Percentiles rank a stretch among this genome's conserved stretches.
Evolutionary conservation across 2,329 filamentous ascomycete species (phyloP).

Genomic region (Parastagonospora nodorum): DNA sequence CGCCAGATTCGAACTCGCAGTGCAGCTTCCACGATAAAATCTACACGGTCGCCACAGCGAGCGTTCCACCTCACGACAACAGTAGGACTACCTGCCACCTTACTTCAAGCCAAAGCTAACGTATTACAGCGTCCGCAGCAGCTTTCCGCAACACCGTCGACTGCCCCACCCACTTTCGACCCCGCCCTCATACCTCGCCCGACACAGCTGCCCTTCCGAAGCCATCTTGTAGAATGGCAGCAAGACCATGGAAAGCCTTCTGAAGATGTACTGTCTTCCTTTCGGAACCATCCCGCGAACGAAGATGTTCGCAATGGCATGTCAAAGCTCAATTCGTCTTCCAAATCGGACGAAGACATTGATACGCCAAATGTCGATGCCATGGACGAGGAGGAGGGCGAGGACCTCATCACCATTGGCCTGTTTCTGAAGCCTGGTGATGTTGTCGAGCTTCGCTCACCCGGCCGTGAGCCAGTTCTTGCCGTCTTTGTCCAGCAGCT

Average conservation of each 20-base stretch:
- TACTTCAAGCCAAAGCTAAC: constrained; percentile 13
- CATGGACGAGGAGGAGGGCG: constrained; percentile 28
- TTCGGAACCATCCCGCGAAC: constrained; percentile 35
- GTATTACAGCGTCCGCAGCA: constrained; percentile 17
- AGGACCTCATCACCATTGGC: constrained; percentile 41
- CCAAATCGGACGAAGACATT: constrained; percentile 30
- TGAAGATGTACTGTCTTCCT: constrained; percentile 34
- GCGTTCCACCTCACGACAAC: constrained; percentile 24
- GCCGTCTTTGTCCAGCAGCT: constrained; percentile 56
- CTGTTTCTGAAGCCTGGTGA: constrained; percentile 52
- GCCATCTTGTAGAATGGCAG: constrained; percentile 51
- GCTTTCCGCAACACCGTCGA: constrained; percentile 1
- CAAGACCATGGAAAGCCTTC: constrained; percentile 43
- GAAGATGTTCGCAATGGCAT: constrained; percentile 30
- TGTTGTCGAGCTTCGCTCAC: constrained; percentile 52
- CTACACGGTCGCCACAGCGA: constrained; percentile 17
- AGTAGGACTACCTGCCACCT: constrained; percentile 17
- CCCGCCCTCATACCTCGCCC: constrained; percentile 19
- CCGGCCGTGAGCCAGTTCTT: constrained; percentile 49
- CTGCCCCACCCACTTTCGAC: constrained; percentile 10
- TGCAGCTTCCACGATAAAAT: constrained; percentile 11
- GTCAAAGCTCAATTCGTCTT: constrained; percentile 24
- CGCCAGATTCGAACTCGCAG: constrained; percentile 4
- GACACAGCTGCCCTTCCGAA: constrained; percentile 25
- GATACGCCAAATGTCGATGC: constrained; percentile 25